Base-by-base conservation (phyloP, 345 rosid genomes). In the Aquilaria yunnanensis region DNA sequence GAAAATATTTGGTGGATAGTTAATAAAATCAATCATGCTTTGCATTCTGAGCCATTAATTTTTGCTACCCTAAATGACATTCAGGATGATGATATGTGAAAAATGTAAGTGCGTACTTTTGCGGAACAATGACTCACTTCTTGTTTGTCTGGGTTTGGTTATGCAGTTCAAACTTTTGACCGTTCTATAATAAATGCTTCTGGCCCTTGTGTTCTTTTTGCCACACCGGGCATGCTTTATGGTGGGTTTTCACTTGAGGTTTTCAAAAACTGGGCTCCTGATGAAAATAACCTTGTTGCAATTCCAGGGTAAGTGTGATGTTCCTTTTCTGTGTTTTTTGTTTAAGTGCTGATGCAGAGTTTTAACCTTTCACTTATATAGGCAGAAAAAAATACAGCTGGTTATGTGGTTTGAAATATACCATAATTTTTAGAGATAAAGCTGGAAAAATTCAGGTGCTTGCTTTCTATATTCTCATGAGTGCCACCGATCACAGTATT, bases 141-240 rank as follows among this genome's bases (percentile, higher is more conserved):
- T 50, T 41, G 32, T 41, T 68, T 34, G 33, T 57, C 12, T 54
- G 57, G 3, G 46, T 70, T 62, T 46, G 43, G 51, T 32, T 70
- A 64, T 84, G 82, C 79, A 93, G 97, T 88, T 80, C 59, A 64
- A 66, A 75, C 75, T 54, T 94, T 90, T 50, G 87, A 94, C 56
- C 91, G 97, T n/a, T 86, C 97, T 48, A 64, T 85, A 66, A 75
- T 94, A 54, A 77, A 85, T 79, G 80, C 84, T 69, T 89, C 97
- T 55, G 97, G 99, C 43, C 97, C 99, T 66, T 94, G 99, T 67
- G 93, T 94, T 75, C 97, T 94, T 56, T 94, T 94, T 75, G 97
- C 99, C 47, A 90, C 99, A 67, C 99, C 97, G 37, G 97, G 99
- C 56, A 94, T 94, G 99, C 80, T 94, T 57, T 83, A 83, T 74